Evolutionary conservation across 495 filamentous ascomycete species (phyloP).

Genomic region (Penicillium tannophilum): DNA sequence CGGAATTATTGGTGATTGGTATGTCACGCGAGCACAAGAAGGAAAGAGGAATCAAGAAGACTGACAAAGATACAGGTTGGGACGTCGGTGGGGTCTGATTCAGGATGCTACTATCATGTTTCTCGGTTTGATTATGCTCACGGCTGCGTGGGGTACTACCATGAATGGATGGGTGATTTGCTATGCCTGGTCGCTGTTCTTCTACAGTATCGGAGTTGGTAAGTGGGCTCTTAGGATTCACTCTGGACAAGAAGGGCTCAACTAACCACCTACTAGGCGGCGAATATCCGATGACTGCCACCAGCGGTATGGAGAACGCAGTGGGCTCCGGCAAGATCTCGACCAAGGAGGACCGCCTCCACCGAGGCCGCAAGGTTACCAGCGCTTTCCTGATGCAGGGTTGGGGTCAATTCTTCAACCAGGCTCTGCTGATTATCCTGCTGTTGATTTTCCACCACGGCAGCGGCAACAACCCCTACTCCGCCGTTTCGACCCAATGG

Average conservation of each 20-base stretch:
- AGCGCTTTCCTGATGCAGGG: conserved; percentile 96
- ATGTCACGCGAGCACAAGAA: conserved; percentile 9
- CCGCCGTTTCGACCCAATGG: conserved; percentile 70
- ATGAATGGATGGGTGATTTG: conserved; percentile 91
- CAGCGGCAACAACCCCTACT: conserved; percentile 72
- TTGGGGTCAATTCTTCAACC: conserved; percentile 93
- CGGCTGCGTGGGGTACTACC: conserved; percentile 78
- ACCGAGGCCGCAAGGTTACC: conserved; percentile 90
- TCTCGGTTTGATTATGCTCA: conserved; percentile 82
- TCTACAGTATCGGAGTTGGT: conserved; percentile 89
- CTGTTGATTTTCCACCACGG: conserved; percentile 81
- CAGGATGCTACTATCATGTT: conserved; percentile 95
- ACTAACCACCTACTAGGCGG: conserved; percentile 47
- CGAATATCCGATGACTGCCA: conserved; percentile 94
- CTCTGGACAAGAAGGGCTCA: background rate
- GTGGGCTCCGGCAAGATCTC: conserved; percentile 82
- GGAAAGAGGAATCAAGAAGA: background rate
- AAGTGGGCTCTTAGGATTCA: conserved; percentile 15
- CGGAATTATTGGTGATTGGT: conserved; percentile 64
- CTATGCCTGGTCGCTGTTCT: conserved; percentile 86
- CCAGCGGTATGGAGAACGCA: conserved; percentile 92
- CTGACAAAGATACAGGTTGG: conserved; percentile 54
- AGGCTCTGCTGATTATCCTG: conserved; percentile 77
- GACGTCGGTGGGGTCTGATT: conserved; percentile 88
- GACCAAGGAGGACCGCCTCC: conserved; percentile 84